Percentiles rank a stretch among this genome's conserved stretches.
Conservation (phyloP, 1,284 basidiomycete genomes). For the Coniferiporia weirii region DNA sequence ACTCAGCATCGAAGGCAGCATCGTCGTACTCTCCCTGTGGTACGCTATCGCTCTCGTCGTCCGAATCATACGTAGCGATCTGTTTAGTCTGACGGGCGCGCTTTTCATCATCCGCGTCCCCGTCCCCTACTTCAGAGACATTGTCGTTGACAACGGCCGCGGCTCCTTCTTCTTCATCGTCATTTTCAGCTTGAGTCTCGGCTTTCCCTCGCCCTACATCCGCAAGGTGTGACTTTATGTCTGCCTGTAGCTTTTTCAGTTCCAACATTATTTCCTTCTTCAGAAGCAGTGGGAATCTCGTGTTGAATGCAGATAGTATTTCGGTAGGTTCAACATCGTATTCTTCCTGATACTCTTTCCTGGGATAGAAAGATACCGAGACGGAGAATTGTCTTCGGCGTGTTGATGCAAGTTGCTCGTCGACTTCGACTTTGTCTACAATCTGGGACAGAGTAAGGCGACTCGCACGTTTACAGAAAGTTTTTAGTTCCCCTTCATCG, state of each 20-base stretch:
- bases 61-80: slow-evolving; percentile 51
- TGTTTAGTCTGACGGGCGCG: slow-evolving; percentile 43
- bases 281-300: slow-evolving; percentile 78
- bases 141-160: slow-evolving; percentile 42
- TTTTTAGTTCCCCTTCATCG: slow-evolving; percentile 53
- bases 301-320: slow-evolving; percentile 70
- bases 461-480: slow-evolving; percentile 90
- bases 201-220: slow-evolving; percentile 79
- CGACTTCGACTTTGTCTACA: slow-evolving; percentile 81
- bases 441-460: slow-evolving; percentile 87
- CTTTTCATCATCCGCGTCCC: slow-evolving; percentile 53
- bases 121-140: slow-evolving; percentile 68
- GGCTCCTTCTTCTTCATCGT: slow-evolving; percentile 39
- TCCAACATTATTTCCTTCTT: slow-evolving; percentile 86
- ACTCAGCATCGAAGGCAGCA: slow-evolving; percentile 68
- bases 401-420: slow-evolving; percentile 69
- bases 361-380: slow-evolving; percentile 83
- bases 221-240: slow-evolving; percentile 75
- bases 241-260: slow-evolving; percentile 81
- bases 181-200: slow-evolving; percentile 35
- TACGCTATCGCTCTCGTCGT: slow-evolving; percentile 47
- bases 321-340: slow-evolving; percentile 77
- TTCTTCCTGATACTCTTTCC: slow-evolving; percentile 80
- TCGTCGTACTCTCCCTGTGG: slow-evolving; percentile 50
- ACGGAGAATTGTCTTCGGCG: slow-evolving; percentile 84